phyloP scores from a whole-genome alignment of 2,329 filamentous ascomycete species.

The Cytospora chrysosperma region DNA sequence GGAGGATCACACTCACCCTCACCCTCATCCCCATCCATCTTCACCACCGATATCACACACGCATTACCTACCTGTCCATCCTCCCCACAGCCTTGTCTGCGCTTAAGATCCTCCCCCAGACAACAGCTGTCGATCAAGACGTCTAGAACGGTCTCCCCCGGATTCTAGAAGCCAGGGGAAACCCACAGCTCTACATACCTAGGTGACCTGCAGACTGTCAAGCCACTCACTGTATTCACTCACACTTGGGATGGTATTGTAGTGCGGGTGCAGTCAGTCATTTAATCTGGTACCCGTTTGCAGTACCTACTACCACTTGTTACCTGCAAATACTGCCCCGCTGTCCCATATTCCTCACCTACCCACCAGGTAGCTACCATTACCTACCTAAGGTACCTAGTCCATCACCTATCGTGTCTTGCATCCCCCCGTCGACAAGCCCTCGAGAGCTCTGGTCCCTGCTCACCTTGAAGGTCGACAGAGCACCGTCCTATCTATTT shows the following conservation, averaged over 20 bases:
- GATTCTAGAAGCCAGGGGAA: neutral
- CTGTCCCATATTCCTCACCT: neutral
- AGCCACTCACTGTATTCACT: neutral
- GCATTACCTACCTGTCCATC: neutral
- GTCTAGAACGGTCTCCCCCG: constrained; percentile 17
- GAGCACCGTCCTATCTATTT: constrained; percentile 10
- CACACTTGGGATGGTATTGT: too few species aligned
- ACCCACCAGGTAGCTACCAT: neutral
- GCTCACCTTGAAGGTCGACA: constrained; percentile 1
- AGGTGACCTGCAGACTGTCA: neutral
- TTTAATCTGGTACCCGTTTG: too few species aligned
- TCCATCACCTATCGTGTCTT: neutral
- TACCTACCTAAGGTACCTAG: neutral
- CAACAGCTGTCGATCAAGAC: neutral
- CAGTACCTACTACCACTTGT: neutral
- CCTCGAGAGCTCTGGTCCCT: neutral
- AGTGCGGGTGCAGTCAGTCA: too few species aligned
- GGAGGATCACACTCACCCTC: constrained; percentile 14
- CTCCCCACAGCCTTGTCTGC: neutral
- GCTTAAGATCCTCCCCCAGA: neutral
- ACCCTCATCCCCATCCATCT: too few species aligned
- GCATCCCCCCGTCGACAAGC: neutral
- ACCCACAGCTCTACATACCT: neutral
- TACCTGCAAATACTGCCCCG: neutral
- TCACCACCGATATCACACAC: neutral